phyloP scores from a whole-genome alignment of 768 basidiomycete species.

The Rhodotorula toruloides region DNA sequence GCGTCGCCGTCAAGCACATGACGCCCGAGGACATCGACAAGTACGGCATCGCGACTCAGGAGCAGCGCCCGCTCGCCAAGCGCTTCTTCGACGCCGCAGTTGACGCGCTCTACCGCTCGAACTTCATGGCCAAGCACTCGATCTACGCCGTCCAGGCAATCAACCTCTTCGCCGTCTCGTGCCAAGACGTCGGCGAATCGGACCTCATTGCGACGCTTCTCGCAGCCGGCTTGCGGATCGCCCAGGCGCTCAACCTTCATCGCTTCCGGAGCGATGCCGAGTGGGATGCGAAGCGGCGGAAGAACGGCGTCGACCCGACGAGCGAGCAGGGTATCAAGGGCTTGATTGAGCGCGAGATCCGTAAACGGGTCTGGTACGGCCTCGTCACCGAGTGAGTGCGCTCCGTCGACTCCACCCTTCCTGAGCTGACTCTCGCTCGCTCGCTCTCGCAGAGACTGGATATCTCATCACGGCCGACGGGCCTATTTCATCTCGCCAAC shows the following conservation, averaged over 20 bases:
- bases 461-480: slow-evolving; percentile 15
- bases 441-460: slow-evolving; percentile 25
- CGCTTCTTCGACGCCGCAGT: slow-evolving; percentile 29
- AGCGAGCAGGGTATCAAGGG: slow-evolving; percentile 24
- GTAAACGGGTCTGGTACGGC: slow-evolving; percentile 34
- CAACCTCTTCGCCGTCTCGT: slow-evolving; percentile 23
- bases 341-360: slow-evolving; percentile 30
- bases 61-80: slow-evolving; percentile 8
- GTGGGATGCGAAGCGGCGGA: slow-evolving; percentile 24
- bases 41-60: not conserved
- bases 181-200: slow-evolving; percentile 30
- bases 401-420: not conserved
- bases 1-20: slow-evolving; percentile 34
- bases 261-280: slow-evolving; percentile 25
- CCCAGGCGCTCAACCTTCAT: slow-evolving; percentile 33
- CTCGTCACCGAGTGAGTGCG: slow-evolving; percentile 19
- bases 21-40: not conserved
- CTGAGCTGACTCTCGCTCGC: too few relatives aligned
- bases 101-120: slow-evolving; percentile 19
- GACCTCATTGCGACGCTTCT: slow-evolving; percentile 36
- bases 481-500: slow-evolving; percentile 26
- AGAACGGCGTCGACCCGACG: slow-evolving; percentile 27
- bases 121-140: slow-evolving; percentile 31
- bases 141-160: slow-evolving; percentile 25
- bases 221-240: slow-evolving; percentile 29